A percentile compares a stretch with the other conserved stretches of the same genome.
Evolutionary conservation across 2,329 filamentous ascomycete genomes (phyloP).

Genomic region (Fusarium dlaminii): DNA sequence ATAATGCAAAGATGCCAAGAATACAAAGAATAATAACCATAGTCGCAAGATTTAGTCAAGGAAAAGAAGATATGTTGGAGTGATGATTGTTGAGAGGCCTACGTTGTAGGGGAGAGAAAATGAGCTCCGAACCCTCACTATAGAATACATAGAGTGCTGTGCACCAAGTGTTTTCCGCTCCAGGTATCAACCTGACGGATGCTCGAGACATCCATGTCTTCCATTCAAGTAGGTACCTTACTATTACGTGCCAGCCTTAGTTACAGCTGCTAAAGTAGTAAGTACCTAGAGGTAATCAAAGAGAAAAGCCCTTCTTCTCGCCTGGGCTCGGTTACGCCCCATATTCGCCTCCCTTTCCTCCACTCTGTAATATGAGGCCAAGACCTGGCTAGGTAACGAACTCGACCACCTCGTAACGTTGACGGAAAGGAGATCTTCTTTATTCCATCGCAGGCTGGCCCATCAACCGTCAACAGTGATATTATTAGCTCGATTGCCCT

Average conservation of each 20-base stretch:
- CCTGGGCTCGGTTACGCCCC: conserved; percentile 13
- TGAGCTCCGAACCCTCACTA: conserved; percentile 14
- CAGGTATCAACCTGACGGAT: not conserved
- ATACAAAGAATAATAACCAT: conserved; percentile 35
- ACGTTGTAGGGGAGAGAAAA: conserved; percentile 31
- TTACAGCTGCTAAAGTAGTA: not conserved
- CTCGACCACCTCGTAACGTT: not conserved
- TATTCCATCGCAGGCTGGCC: conserved; percentile 12
- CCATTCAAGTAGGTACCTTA: not conserved
- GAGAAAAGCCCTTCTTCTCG: not conserved
- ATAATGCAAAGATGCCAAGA: conserved; percentile 27
- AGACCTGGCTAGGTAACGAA: conserved; percentile 6
- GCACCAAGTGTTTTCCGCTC: not conserved
- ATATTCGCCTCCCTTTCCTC: conserved; percentile 24
- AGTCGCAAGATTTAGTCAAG: conserved; percentile 18
- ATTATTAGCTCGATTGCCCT: conserved; percentile 35
- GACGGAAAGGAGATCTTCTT: conserved; percentile 20
- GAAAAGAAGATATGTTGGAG: not conserved
- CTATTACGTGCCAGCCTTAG: not conserved
- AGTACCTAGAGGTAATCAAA: conserved; percentile 10
- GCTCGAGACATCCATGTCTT: not conserved
- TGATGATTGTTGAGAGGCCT: not conserved
- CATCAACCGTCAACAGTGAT: conserved; percentile 20
- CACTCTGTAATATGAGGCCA: conserved; percentile 13
- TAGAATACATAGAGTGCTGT: not conserved